Percentiles rank a stretch among this genome's conserved stretches.
These are phyloP conservation scores for Globisporangium middletonii DNA, from an alignment of 352 stramenopile genomes.

Conservation along the genomic window DNA sequence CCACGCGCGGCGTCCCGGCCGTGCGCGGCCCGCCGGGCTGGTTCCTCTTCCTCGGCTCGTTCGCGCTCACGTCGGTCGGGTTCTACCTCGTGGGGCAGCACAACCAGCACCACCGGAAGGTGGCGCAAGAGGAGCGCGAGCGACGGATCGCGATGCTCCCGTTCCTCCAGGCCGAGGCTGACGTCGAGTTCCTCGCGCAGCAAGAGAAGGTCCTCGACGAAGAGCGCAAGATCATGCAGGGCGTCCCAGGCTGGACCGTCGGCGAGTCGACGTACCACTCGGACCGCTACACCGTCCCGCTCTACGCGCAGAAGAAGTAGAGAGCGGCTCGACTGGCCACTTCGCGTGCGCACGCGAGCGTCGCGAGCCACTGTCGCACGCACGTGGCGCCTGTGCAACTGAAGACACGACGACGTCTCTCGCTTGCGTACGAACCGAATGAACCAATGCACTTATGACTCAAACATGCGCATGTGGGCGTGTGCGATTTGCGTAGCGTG, in stretches of 20 bases:
- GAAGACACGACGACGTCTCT: too few relatives aligned
- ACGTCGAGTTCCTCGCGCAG: slow-evolving; percentile 85
- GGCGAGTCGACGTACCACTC: slow-evolving; percentile 89
- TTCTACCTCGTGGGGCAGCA: slow-evolving; percentile 76
- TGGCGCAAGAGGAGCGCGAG: slow-evolving; percentile 86
- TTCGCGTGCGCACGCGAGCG: too few relatives aligned
- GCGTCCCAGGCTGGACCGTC: slow-evolving; percentile 89
- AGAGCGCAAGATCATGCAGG: slow-evolving; percentile 94
- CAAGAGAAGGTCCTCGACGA: slow-evolving; percentile 87
- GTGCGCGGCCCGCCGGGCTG: slow-evolving; percentile 72
- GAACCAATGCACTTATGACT: background rate
- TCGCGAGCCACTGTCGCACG: too few relatives aligned
- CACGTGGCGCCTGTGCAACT: too few relatives aligned
- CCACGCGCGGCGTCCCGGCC: slow-evolving; percentile 52
- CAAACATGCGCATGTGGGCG: too few relatives aligned
- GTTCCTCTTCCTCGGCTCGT: slow-evolving; percentile 69
- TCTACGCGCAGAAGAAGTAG: slow-evolving; percentile 81
- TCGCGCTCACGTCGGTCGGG: slow-evolving; percentile 63
- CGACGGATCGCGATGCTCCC: slow-evolving; percentile 90
- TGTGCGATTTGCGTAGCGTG: too few relatives aligned
- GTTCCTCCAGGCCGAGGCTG: slow-evolving; percentile 95
- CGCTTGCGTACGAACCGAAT: background rate
- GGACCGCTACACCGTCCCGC: slow-evolving; percentile 67
- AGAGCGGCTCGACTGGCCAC: too few relatives aligned
- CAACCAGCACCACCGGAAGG: slow-evolving; percentile 63